phyloP scores from a whole-genome alignment of 345 rosid species.

The Murraya koenigii region DNA sequence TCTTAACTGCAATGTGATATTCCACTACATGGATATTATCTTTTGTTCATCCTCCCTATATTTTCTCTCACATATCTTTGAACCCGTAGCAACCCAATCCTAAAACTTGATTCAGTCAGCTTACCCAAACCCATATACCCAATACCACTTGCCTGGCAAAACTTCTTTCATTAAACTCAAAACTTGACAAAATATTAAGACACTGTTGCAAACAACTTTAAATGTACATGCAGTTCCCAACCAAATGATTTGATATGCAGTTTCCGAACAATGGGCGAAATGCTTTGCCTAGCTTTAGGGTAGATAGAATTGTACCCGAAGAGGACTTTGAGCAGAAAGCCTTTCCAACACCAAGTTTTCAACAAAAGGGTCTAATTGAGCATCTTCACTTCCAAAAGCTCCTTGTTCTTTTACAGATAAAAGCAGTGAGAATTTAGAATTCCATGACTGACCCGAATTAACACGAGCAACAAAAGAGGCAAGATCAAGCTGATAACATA shows the following conservation, averaged over 20 bases:
- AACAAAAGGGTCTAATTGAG: constrained; percentile 68
- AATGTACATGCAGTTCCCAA: background rate
- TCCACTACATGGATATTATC: too few relatives aligned
- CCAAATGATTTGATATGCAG: constrained; percentile 4
- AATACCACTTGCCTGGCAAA: too few relatives aligned
- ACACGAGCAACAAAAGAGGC: constrained; percentile 85
- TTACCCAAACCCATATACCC: background rate
- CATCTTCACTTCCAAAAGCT: constrained; percentile 44
- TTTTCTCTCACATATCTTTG: background rate
- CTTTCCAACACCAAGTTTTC: constrained; percentile 95
- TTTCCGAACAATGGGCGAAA: background rate
- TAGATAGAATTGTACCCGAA: constrained; percentile 55
- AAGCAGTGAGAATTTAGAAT: constrained; percentile 58
- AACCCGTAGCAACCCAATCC: background rate
- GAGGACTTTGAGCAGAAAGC: constrained; percentile 91
- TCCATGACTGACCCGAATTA: constrained; percentile 86
- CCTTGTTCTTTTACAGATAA: constrained; percentile 54
- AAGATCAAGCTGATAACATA: constrained; percentile 86
- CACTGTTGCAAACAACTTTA: background rate
- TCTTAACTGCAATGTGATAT: background rate
- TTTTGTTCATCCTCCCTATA: background rate
- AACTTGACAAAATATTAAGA: background rate
- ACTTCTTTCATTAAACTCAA: background rate
- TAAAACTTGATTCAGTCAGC: background rate
- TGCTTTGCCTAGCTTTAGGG: background rate